Conservation (phyloP, 805 yeast species). For the Suhomyces canberraensis region DNA sequence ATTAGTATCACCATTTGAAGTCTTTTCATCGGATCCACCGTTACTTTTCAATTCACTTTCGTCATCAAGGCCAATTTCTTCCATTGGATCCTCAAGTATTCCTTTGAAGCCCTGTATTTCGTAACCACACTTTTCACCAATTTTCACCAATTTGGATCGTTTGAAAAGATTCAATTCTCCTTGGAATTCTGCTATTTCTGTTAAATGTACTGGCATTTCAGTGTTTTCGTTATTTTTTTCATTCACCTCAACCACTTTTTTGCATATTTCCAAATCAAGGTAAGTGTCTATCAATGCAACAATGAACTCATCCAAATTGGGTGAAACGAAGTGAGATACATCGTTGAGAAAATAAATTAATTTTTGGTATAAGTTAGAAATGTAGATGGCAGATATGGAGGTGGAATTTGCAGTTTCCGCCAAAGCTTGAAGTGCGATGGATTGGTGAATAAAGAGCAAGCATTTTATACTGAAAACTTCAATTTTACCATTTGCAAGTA, state of each 20-base stretch:
- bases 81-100: conserved; percentile 11
- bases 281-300: conserved; percentile 41
- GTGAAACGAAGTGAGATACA: conserved; percentile 20
- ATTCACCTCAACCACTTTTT: conserved; percentile 24
- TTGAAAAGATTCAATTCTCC: conserved; percentile 51
- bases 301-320: conserved; percentile 35
- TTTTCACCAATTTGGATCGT: conserved; percentile 38
- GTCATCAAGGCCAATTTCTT: conserved; percentile 13
- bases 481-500: conserved; percentile 8
- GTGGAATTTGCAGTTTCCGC: conserved; percentile 34
- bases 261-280: conserved; percentile 22
- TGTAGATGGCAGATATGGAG: conserved; percentile 40
- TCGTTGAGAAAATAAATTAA: conserved; percentile 41
- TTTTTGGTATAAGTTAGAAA: conserved; percentile 38
- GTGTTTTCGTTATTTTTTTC: conserved; percentile 12
- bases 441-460: conserved; percentile 35
- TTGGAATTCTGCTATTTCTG: conserved; percentile 34
- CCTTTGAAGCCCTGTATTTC: conserved; percentile 16
- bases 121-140: conserved; percentile 21
- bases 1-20: neutral
- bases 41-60: too few relatives aligned
- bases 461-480: conserved; percentile 26
- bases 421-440: conserved; percentile 33
- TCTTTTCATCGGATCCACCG: too few relatives aligned
- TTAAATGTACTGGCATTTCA: conserved; percentile 9